Evolutionary conservation across 2,329 filamentous ascomycete species (phyloP).

Genomic region (Fusarium proliferatum): DNA sequence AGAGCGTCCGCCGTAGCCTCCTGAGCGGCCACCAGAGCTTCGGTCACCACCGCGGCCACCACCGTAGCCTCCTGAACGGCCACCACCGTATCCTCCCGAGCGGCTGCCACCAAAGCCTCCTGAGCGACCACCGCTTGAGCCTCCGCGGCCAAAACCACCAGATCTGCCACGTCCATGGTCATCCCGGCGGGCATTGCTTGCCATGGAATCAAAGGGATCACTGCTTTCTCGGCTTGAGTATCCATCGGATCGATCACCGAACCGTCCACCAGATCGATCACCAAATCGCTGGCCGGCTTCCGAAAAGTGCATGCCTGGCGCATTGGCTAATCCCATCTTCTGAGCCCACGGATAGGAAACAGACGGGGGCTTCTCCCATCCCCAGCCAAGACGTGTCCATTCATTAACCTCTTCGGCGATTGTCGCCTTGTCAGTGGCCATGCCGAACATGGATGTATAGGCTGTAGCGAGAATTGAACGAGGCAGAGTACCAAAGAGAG

Average conservation of each 20-base stretch:
- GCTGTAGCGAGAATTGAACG: slow-evolving; percentile 49
- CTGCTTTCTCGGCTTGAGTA: background rate
- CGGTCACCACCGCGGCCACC: slow-evolving; percentile 23
- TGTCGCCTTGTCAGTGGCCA: slow-evolving; percentile 54
- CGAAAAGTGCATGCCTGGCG: slow-evolving; percentile 50
- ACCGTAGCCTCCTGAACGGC: background rate
- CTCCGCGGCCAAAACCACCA: slow-evolving; percentile 11
- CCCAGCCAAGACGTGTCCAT: slow-evolving; percentile 64
- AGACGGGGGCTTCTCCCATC: slow-evolving; percentile 60
- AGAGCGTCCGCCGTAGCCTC: slow-evolving; percentile 22
- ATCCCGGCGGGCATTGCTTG: slow-evolving; percentile 43
- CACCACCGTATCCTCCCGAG: background rate
- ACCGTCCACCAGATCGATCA: background rate
- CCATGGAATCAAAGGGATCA: slow-evolving; percentile 45
- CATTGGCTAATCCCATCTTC: slow-evolving; percentile 48
- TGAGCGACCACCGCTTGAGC: slow-evolving; percentile 18
- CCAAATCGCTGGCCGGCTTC: slow-evolving; percentile 17
- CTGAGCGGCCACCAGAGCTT: slow-evolving; percentile 11
- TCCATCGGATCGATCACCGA: background rate
- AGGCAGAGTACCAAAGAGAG: slow-evolving; percentile 57
- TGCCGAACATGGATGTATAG: slow-evolving; percentile 69
- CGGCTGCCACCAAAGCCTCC: background rate
- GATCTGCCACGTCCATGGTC: slow-evolving; percentile 20
- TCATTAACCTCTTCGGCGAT: slow-evolving; percentile 64
- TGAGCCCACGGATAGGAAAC: slow-evolving; percentile 44